A percentile compares a stretch with the other conserved stretches of the same genome.
phyloP scores from a whole-genome alignment of 2,329 filamentous ascomycete genomes.

The Fonsecaea nubica region DNA sequence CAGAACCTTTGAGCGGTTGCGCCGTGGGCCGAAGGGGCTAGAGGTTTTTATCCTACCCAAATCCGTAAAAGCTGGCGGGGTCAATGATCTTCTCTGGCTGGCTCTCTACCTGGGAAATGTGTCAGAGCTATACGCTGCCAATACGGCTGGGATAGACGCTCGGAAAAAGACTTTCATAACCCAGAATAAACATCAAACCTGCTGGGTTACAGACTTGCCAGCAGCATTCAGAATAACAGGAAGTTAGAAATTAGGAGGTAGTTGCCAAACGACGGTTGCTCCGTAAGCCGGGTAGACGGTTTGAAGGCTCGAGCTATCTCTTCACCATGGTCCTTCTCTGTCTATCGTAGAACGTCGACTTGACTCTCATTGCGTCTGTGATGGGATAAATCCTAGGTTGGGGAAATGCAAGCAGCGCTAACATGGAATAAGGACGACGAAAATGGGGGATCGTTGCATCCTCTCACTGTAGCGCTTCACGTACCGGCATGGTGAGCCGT shows the following conservation, averaged over 20 bases:
- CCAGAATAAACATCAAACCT: not conserved
- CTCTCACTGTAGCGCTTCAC: not conserved
- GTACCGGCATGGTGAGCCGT: not conserved
- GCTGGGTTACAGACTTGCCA: not conserved
- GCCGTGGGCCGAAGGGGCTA: not conserved
- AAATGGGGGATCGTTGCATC: not conserved
- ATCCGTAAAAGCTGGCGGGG: not conserved
- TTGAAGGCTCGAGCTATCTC: not conserved
- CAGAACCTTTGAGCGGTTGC: slow-evolving; percentile 8
- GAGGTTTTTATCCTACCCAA: not conserved
- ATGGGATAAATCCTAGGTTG: too few species aligned
- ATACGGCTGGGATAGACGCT: not conserved
- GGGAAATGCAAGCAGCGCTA: too few species aligned
- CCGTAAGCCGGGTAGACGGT: not conserved
- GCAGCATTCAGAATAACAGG: not conserved
- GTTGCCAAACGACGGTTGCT: not conserved
- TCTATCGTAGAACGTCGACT: too few species aligned
- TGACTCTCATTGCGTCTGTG: too few species aligned
- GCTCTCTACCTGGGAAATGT: not conserved
- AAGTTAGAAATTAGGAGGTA: not conserved
- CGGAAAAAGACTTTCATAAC: not conserved
- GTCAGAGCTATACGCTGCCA: not conserved
- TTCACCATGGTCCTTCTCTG: not conserved
- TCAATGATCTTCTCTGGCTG: not conserved
- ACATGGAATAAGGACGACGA: not conserved